These are phyloP conservation scores for Colletotrichum brevisporum DNA, from an alignment of 2,329 filamentous ascomycete species.

Conservation along the genomic window DNA sequence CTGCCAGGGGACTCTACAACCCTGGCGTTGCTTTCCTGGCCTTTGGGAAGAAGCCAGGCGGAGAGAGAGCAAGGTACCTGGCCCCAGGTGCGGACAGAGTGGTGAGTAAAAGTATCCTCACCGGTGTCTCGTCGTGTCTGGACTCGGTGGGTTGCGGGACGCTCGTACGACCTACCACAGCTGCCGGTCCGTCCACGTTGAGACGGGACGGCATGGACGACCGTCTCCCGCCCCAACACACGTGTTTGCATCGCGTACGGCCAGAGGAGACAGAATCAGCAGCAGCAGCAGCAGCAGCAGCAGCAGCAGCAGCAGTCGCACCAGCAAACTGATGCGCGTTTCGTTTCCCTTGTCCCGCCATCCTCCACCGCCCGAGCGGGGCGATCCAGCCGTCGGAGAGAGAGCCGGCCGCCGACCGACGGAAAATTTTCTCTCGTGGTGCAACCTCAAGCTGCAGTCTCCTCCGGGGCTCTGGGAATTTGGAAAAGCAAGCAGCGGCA, in stretches of 20 bases:
- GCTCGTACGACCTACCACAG: constrained; percentile 28
- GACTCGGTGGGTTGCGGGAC: neutral
- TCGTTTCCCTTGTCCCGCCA: neutral
- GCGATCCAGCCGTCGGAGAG: constrained; percentile 17
- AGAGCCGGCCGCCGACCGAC: constrained; percentile 14
- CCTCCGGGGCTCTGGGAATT: neutral
- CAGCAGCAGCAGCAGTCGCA: neutral
- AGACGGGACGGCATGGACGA: constrained; percentile 21
- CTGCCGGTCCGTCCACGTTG: constrained; percentile 33
- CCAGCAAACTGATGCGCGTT: constrained; percentile 6
- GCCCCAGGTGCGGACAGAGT: neutral
- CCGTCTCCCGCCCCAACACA: constrained; percentile 16
- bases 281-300: neutral
- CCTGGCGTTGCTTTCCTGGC: neutral
- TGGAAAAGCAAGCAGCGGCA: constrained; percentile 3
- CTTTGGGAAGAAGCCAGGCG: neutral
- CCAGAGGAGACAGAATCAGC: constrained; percentile 3
- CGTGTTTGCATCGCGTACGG: constrained; percentile 30
- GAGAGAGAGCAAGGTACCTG: neutral
- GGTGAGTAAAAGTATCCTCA: neutral
- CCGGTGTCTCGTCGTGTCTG: neutral
- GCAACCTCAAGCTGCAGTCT: constrained; percentile 10
- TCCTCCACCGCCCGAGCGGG: neutral
- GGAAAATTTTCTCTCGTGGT: constrained; percentile 32
- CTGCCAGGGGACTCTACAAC: constrained; percentile 8